Evolutionary conservation across 495 filamentous ascomycete species (phyloP).

Genomic region (Penicillium egyptiacum): DNA sequence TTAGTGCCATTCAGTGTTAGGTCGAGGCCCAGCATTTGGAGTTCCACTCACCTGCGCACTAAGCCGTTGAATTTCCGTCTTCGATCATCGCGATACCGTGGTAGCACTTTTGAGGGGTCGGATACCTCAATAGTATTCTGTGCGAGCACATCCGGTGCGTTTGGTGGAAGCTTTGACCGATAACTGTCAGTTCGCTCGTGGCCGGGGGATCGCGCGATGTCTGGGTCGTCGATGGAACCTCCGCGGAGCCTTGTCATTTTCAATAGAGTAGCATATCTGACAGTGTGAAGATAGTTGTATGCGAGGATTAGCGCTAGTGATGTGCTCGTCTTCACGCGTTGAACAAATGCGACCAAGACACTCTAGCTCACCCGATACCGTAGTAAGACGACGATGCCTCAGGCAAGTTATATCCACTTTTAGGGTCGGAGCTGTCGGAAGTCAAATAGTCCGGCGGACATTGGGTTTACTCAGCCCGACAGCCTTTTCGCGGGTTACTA

Average conservation of each 20-base stretch:
- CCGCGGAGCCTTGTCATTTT: slow-evolving; percentile 51
- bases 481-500: background rate
- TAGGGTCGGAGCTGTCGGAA: slow-evolving; percentile 8
- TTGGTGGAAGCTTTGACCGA: slow-evolving; percentile 48
- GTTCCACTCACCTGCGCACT: slow-evolving; percentile 48
- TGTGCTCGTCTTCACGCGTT: background rate
- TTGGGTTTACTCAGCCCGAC: background rate
- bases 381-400: slow-evolving; percentile 18
- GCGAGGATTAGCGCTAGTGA: background rate
- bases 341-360: slow-evolving; percentile 1
- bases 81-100: slow-evolving; percentile 51
- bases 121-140: slow-evolving; percentile 52
- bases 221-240: slow-evolving; percentile 43
- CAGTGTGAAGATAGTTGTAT: background rate
- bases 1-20: slow-evolving; percentile 9
- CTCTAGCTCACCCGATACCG: slow-evolving; percentile 30
- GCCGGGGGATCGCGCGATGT: slow-evolving; percentile 28
- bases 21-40: slow-evolving; percentile 13
- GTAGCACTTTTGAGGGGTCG: slow-evolving; percentile 46
- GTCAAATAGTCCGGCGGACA: background rate
- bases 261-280: slow-evolving; percentile 13
- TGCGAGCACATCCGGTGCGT: slow-evolving; percentile 48
- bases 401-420: slow-evolving; percentile 11
- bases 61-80: slow-evolving; percentile 52
- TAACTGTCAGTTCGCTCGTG: slow-evolving; percentile 33